Conservation (phyloP, 192 early-diverging fungal genomes). For the Coemansia sp. region DNA sequence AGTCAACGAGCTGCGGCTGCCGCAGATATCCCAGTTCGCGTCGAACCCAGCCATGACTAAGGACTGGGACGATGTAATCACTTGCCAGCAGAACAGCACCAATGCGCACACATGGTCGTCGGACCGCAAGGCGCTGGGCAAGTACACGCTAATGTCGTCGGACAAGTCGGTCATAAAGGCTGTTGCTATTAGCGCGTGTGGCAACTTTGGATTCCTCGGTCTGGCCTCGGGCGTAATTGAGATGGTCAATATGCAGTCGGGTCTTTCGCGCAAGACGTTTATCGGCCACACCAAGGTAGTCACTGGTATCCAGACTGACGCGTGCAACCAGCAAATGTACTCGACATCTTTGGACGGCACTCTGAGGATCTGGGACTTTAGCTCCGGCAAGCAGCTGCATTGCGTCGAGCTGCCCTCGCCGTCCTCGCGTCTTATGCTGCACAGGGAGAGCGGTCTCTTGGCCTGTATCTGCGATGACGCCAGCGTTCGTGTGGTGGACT, state of each 20-base stretch:
- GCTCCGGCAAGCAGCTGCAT: slow-evolving; percentile 59
- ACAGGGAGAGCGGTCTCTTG: slow-evolving; percentile 73
- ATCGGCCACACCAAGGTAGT: slow-evolving; percentile 74
- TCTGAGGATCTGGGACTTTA: slow-evolving; percentile 80
- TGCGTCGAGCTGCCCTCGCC: slow-evolving; percentile 67
- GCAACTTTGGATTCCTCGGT: slow-evolving; percentile 92
- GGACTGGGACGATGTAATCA: slow-evolving; percentile 92
- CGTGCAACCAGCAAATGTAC: slow-evolving; percentile 69
- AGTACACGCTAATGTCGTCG: slow-evolving; percentile 60
- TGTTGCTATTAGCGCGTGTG: slow-evolving; percentile 80
- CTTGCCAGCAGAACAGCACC: slow-evolving; percentile 76
- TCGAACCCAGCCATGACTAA: slow-evolving; percentile 61
- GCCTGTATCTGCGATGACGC: slow-evolving; percentile 87
- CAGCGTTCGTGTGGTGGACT: slow-evolving; percentile 83
- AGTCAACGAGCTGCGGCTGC: slow-evolving; percentile 69
- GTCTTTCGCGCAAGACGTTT: slow-evolving; percentile 71
- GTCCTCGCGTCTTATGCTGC: slow-evolving; percentile 60
- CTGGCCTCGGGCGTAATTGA: slow-evolving; percentile 73
- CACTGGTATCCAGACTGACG: slow-evolving; percentile 75
- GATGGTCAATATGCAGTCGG: slow-evolving; percentile 96
- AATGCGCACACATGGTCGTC: slow-evolving; percentile 81
- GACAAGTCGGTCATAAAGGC: slow-evolving; percentile 61
- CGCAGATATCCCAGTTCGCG: slow-evolving; percentile 73
- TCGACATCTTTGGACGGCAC: slow-evolving; percentile 79
- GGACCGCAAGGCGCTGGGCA: slow-evolving; percentile 73